Base-by-base conservation (phyloP, 768 basidiomycete genomes). In the Hirschioporus abietinus region DNA sequence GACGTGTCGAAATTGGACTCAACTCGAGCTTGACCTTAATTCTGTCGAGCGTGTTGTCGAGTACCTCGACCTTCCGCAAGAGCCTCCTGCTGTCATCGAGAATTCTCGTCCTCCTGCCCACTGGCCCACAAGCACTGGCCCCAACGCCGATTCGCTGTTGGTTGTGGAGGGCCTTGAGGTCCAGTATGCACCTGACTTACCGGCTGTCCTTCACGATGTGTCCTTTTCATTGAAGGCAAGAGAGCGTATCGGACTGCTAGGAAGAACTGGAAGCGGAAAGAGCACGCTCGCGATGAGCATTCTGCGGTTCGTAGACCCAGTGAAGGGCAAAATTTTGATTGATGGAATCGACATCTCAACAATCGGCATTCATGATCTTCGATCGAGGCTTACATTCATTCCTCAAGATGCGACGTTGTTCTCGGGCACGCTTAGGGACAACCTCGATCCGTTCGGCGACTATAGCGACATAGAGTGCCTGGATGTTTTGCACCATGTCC, bases 401-500 rank as follows among this genome's bases (percentile, higher is more conserved):
- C 77, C 77, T 4, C 77, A 78, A 65, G 77, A 78, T 62, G 73
- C 78, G 10, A 70, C 70, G 20, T 69, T 75, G n/a, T 77, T 73
- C 71, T 71, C 68, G 36, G 77, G 76, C 23, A 75, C 75, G 9
- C 69, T 82, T 15, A 73, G 81, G 17, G 74, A 75, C 35, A 83
- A 84, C 68, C 76, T 83, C 35, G 83, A 83, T 69, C 82, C 82
- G 0, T 80, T 81, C 70, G 60, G 23, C 30, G 93, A 96, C 67
- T 89, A 95, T 68, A 84, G 85, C 0, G 94, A 96, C 70, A 79
- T 80, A 15, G 92, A 93, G 66, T 92, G 93, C 65, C 72, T 90
- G 35, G 93, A 96, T 60, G 93, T 89, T 1, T 81, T 98, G 1
- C 80, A 83, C 60, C 88, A 94, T 17, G 94, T 96, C 18, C 92